phyloP scores from a whole-genome alignment of 257 asterid genomes.

The Solanum chaucha region DNA sequence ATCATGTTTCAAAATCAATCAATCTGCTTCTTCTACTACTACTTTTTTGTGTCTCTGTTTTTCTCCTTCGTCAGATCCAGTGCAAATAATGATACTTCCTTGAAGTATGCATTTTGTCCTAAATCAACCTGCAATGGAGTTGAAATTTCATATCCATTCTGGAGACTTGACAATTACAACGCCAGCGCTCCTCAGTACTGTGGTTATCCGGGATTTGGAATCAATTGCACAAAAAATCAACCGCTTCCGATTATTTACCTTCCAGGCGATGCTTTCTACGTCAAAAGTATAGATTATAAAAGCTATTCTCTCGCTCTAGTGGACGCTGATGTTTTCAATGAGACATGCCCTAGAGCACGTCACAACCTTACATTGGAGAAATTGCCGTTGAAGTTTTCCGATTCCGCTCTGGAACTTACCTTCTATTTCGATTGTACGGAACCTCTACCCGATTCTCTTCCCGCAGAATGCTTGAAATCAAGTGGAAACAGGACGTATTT shows the following conservation, averaged over 20 bases:
- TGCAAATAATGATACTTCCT: background rate
- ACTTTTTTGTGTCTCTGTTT: background rate
- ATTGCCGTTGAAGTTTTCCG: background rate
- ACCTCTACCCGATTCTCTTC: background rate
- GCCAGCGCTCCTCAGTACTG: background rate
- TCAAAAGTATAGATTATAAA: background rate
- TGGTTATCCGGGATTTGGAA: conserved; percentile 20
- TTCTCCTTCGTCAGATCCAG: background rate
- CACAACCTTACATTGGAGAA: conserved; percentile 6
- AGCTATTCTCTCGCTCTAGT: background rate
- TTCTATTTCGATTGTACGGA: conserved; percentile 13
- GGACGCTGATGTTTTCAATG: background rate
- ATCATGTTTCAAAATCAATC: background rate
- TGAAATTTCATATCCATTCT: conserved; percentile 14
- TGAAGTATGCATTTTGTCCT: background rate
- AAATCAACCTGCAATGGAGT: background rate
- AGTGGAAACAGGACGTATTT: background rate
- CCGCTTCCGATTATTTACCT: background rate
- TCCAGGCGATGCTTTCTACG: background rate
- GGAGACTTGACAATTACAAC: background rate
- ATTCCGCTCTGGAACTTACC: background rate
- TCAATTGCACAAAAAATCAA: background rate
- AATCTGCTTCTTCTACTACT: background rate
- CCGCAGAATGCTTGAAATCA: conserved; percentile 1
- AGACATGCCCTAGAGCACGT: conserved; percentile 2